phyloP scores from a whole-genome alignment of 1,284 basidiomycete genomes.

The Heliocybe sulcata region DNA sequence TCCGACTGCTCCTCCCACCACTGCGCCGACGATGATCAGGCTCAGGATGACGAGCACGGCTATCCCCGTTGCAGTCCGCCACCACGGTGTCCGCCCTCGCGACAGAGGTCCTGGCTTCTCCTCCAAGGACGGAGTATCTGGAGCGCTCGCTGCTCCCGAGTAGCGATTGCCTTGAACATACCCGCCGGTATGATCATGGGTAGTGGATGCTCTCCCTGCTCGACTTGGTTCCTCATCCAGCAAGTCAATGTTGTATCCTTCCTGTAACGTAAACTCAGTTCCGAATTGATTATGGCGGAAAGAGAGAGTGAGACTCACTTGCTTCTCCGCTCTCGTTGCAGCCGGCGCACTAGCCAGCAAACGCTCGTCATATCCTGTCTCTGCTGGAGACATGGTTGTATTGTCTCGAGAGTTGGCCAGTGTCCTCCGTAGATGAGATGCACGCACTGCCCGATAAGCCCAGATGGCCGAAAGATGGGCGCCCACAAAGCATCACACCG shows the following conservation, averaged over 20 bases:
- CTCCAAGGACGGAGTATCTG: conserved; percentile 23
- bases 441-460: not conserved
- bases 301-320: conserved; percentile 19
- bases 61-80: conserved; percentile 26
- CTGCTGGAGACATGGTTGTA: not conserved
- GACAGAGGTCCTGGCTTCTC: conserved; percentile 3
- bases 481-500: not conserved
- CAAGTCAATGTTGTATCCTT: conserved; percentile 46
- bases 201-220: conserved; percentile 10
- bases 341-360: conserved; percentile 27
- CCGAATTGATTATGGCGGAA: not conserved
- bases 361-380: conserved; percentile 24
- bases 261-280: too few relatives aligned
- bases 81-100: conserved; percentile 20
- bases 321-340: conserved; percentile 26
- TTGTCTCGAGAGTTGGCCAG: not conserved
- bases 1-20: conserved; percentile 57
- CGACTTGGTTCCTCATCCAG: conserved; percentile 22
- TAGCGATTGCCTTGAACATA: conserved; percentile 10
- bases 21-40: conserved; percentile 40
- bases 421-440: not conserved
- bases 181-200: conserved; percentile 10
- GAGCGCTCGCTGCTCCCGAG: conserved; percentile 10
- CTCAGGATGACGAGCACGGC: conserved; percentile 28
- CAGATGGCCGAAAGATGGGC: not conserved